Percentiles rank a stretch among this genome's conserved stretches.
These are phyloP conservation scores for Bacidia gigantensis DNA, from an alignment of 495 filamentous ascomycete species.

Conservation along the genomic window DNA sequence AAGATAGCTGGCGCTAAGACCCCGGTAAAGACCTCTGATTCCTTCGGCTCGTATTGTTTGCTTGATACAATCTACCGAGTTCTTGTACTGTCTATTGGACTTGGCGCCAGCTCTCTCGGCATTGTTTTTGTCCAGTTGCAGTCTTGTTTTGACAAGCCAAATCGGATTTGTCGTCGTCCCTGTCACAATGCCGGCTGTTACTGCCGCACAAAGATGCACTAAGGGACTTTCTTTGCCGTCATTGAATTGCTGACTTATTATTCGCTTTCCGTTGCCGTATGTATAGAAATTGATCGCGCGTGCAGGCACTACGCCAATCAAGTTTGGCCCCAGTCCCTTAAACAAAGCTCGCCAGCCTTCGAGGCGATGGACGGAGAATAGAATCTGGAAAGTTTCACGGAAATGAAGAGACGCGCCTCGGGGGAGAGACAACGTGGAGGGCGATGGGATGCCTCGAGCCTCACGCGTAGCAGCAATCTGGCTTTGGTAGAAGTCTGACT, in stretches of 20 bases:
- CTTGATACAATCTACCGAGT: slow-evolving; percentile 40
- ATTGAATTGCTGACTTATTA: slow-evolving; percentile 34
- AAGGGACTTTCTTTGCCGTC: slow-evolving; percentile 31
- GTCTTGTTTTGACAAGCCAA: slow-evolving; percentile 45
- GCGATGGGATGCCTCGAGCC: slow-evolving; percentile 32
- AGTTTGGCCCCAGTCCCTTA: slow-evolving; percentile 44
- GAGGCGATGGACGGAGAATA: slow-evolving; percentile 35
- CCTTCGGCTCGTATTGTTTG: slow-evolving; percentile 42
- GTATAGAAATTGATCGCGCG: slow-evolving; percentile 45
- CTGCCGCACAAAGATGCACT: slow-evolving; percentile 39
- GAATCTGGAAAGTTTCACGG: slow-evolving; percentile 42
- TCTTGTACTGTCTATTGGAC: slow-evolving; percentile 35
- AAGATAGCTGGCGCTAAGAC: slow-evolving; percentile 41
- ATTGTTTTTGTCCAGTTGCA: slow-evolving; percentile 41
- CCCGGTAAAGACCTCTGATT: slow-evolving; percentile 39
- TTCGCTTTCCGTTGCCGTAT: slow-evolving; percentile 44
- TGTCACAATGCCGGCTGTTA: slow-evolving; percentile 40
- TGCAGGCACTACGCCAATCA: slow-evolving; percentile 44
- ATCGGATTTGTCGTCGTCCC: slow-evolving; percentile 49
- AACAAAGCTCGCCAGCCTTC: slow-evolving; percentile 47
- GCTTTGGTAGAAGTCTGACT: slow-evolving; percentile 80
- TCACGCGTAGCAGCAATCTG: slow-evolving; percentile 38
- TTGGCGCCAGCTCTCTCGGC: slow-evolving; percentile 26
- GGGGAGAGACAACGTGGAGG: slow-evolving; percentile 30
- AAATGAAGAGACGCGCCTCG: slow-evolving; percentile 37